Conservation (phyloP, 352 stramenopile species). For the Phytophthora litchii region DNA sequence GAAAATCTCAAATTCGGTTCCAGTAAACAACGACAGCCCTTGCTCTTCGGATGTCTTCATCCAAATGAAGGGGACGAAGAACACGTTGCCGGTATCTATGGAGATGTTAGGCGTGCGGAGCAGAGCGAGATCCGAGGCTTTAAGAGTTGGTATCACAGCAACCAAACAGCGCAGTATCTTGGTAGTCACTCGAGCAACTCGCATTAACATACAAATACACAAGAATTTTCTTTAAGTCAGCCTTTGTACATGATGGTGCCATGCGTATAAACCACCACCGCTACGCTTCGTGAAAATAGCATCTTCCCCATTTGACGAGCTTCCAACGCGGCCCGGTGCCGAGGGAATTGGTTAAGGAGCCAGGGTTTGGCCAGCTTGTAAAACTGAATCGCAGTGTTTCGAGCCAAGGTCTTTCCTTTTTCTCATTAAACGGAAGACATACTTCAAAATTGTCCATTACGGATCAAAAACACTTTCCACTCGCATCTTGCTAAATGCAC, state of each 20-base stretch:
- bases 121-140: conserved; percentile 30
- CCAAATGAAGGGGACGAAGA: conserved; percentile 30
- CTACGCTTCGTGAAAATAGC: neutral
- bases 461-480: conserved; percentile 17
- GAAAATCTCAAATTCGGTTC: conserved; percentile 27
- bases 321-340: neutral
- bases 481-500: conserved; percentile 16
- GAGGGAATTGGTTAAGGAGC: neutral
- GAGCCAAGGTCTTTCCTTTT: neutral
- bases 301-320: neutral
- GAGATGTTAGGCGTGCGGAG: conserved; percentile 29
- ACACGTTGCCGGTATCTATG: conserved; percentile 13
- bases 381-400: conserved; percentile 5
- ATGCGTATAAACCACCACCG: conserved; percentile 1
- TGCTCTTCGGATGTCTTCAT: conserved; percentile 43
- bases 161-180: conserved; percentile 21
- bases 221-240: neutral
- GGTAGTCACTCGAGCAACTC: conserved; percentile 9
- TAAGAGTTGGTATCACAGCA: conserved; percentile 33
- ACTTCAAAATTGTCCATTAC: conserved; percentile 15
- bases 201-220: conserved; percentile 12
- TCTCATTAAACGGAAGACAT: neutral
- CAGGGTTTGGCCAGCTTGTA: conserved; percentile 2
- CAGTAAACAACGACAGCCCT: conserved; percentile 33
- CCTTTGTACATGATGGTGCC: conserved; percentile 6